Evolutionary conservation across 805 yeast genomes (phyloP), one percentile per base, ranked within the genome.

Genomic region (Candida nemodendra): DNA sequence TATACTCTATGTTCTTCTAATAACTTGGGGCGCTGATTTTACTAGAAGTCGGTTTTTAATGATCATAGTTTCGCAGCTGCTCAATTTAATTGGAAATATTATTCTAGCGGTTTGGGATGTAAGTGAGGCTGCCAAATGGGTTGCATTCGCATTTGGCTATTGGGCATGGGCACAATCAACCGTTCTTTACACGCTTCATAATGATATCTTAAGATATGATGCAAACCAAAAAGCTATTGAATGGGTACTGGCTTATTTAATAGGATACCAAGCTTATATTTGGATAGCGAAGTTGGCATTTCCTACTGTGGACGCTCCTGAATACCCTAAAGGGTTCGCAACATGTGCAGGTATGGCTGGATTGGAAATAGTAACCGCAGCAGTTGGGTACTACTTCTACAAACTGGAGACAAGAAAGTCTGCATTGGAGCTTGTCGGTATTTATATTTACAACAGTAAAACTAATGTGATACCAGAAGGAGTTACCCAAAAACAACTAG

Each of bases 41-140:
- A 33, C 36, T 24, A 23, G 50, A 50, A 30, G 40, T 50, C 18
- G 45, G 39, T 12, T 30, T 41, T 24, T 37, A 48, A 7, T 33
- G 23, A 24, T 45, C 7, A 32, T 67, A 2, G 53, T 62, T 22
- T 53, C 68, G 14, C 68, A 18, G 39, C 74, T 18, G 75, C 78
- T 1, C 64, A 69, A 50, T 56, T 68, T 2, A 53, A 68, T 26
- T 50, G 57, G 14, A 44, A 50, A 34, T 21, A 24, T 33, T 24
- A 26, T 44, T 4, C 54, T 74, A 32, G 62, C 76, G 0, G 54
- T 45, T 11, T 77, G 79, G 79, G 45, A 69, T 27, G 64, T 75
- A 16, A 72, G 75, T 2, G 50, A 44, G 7, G 71, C 71, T 2
- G 61, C 67, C 23, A 76, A 74, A 38, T 75, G 28, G 38, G 30